phyloP scores from a whole-genome alignment of 768 basidiomycete genomes.

The Tulasnella calospora region DNA sequence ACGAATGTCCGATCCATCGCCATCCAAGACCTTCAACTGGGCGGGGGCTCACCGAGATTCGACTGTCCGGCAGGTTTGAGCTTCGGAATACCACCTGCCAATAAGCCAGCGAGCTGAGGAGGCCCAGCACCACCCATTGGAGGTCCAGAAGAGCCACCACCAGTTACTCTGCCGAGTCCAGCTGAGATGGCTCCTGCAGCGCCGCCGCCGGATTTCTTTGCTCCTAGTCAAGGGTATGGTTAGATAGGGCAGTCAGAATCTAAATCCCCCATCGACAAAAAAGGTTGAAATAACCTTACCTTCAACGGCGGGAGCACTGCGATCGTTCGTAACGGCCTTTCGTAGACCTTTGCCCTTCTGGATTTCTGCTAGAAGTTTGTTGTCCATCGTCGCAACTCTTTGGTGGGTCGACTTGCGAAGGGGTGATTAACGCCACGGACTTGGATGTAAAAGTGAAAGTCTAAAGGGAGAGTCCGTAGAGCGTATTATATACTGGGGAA shows the following conservation, averaged over 20 bases:
- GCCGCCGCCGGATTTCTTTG: slow-evolving; percentile 35
- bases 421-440: background rate
- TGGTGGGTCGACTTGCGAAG: background rate
- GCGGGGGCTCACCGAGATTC: slow-evolving; percentile 46
- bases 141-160: slow-evolving; percentile 35
- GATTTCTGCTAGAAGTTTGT: slow-evolving; percentile 63
- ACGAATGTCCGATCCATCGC: background rate
- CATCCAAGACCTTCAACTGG: background rate
- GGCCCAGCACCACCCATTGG: slow-evolving; percentile 50
- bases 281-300: slow-evolving; percentile 31
- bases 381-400: slow-evolving; percentile 20
- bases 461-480: background rate
- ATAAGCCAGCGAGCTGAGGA: slow-evolving; percentile 77
- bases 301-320: slow-evolving; percentile 64
- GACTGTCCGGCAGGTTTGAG: slow-evolving; percentile 71
- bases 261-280: background rate
- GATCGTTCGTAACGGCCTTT: slow-evolving; percentile 73
- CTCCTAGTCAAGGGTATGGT: slow-evolving; percentile 18
- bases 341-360: slow-evolving; percentile 77
- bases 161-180: slow-evolving; percentile 42
- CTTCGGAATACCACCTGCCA: slow-evolving; percentile 89
- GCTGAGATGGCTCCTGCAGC: slow-evolving; percentile 35
- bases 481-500: background rate
- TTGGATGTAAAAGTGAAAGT: background rate
- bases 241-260: slow-evolving; percentile 1